Percentiles rank a stretch among this genome's conserved stretches.
These are phyloP conservation scores for Chrysoporthe austroafricana DNA, from an alignment of 2,329 filamentous ascomycete species.

Conservation along the genomic window DNA sequence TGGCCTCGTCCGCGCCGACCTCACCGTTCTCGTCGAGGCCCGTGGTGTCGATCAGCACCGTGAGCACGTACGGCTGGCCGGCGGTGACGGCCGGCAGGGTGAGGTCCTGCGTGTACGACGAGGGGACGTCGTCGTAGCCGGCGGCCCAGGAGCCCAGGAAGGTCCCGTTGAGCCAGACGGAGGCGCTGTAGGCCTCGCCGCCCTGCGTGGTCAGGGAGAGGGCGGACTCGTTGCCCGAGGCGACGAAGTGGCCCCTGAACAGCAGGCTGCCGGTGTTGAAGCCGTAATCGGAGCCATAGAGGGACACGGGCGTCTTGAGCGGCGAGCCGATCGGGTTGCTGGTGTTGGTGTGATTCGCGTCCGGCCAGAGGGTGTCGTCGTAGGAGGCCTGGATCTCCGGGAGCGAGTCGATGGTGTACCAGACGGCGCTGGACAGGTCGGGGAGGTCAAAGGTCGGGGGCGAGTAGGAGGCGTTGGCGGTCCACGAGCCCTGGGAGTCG, in stretches of 20 bases:
- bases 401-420: slow-evolving; percentile 72
- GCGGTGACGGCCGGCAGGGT: slow-evolving; percentile 53
- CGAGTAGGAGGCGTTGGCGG: slow-evolving; percentile 49
- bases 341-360: slow-evolving; percentile 55
- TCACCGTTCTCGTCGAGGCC: slow-evolving; percentile 67
- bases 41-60: slow-evolving; percentile 70
- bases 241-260: slow-evolving; percentile 68
- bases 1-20: slow-evolving; percentile 59
- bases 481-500: slow-evolving; percentile 53
- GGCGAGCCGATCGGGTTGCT: slow-evolving; percentile 66
- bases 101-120: slow-evolving; percentile 52
- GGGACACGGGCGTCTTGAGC: slow-evolving; percentile 61
- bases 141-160: slow-evolving; percentile 68
- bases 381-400: slow-evolving; percentile 69
- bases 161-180: slow-evolving; percentile 62
- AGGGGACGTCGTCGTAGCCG: slow-evolving; percentile 47
- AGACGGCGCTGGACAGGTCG: slow-evolving; percentile 59
- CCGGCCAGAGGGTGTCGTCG: slow-evolving; percentile 70
- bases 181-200: slow-evolving; percentile 66
- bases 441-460: slow-evolving; percentile 59
- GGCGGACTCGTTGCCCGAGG: slow-evolving; percentile 56
- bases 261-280: slow-evolving; percentile 68
- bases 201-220: slow-evolving; percentile 63
- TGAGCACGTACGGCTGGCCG: slow-evolving; percentile 62
- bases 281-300: slow-evolving; percentile 72